Percentiles rank a stretch among this genome's conserved stretches.
Evolutionary conservation across 805 yeast species (phyloP).

Genomic region (Yarrowia sp.): DNA sequence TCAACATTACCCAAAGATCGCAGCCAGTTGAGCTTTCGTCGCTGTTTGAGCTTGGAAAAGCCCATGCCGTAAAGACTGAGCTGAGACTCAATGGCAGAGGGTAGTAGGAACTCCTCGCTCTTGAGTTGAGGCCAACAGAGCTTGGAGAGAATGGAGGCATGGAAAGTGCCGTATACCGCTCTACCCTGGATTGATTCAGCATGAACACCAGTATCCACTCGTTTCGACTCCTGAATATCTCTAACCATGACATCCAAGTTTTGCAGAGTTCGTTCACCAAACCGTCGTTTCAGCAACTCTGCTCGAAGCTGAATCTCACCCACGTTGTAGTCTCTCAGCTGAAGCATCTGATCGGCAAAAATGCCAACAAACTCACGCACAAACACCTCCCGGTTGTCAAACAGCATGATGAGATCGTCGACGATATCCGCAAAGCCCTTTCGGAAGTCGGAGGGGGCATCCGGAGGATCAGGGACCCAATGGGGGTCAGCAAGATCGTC

Average conservation of each 20-base stretch:
- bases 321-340: slow-evolving; percentile 47
- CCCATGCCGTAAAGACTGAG: slow-evolving; percentile 53
- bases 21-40: slow-evolving; percentile 64
- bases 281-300: slow-evolving; percentile 64
- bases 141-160: slow-evolving; percentile 70
- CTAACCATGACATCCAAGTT: slow-evolving; percentile 83
- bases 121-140: slow-evolving; percentile 79
- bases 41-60: slow-evolving; percentile 57
- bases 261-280: slow-evolving; percentile 70
- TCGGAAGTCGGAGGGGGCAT: slow-evolving; percentile 85
- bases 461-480: slow-evolving; percentile 89
- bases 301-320: slow-evolving; percentile 53
- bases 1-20: slow-evolving; percentile 68
- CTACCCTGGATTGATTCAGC: slow-evolving; percentile 42
- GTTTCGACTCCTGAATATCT: slow-evolving; percentile 67
- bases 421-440: slow-evolving; percentile 67
- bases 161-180: slow-evolving; percentile 34
- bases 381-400: slow-evolving; percentile 71
- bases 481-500: slow-evolving; percentile 59
- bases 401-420: slow-evolving; percentile 72
- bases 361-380: slow-evolving; percentile 67
- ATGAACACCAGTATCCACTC: slow-evolving; percentile 54
- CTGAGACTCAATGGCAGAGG: slow-evolving; percentile 53
- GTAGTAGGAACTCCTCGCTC: slow-evolving; percentile 57
- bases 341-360: slow-evolving; percentile 64